A percentile compares a stretch with the other conserved stretches of the same genome.
These are phyloP conservation scores for Pittosporum tobira DNA, from an alignment of 129 eudicot species.

Conservation along the genomic window DNA sequence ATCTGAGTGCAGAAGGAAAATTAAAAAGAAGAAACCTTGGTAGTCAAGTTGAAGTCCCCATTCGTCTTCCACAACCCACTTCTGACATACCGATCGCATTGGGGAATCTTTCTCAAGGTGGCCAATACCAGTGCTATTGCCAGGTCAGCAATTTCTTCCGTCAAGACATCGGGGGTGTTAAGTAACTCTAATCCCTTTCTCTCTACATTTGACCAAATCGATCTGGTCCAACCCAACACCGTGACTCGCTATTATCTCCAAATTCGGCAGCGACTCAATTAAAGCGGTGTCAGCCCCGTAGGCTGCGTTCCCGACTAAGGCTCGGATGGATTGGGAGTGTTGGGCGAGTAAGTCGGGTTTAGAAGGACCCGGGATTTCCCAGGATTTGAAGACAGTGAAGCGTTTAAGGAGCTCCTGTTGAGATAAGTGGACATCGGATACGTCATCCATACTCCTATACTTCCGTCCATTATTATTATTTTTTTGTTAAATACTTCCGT, in stretches of 20 bases:
- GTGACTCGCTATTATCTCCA: constrained; percentile 70
- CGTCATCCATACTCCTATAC: constrained; percentile 49
- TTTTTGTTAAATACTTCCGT: no score
- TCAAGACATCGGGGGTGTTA: constrained; percentile 79
- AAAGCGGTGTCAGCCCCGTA: constrained; percentile 58
- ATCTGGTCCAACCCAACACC: constrained; percentile 80
- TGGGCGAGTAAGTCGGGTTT: constrained; percentile 23
- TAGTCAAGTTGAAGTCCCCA: constrained; percentile 41
- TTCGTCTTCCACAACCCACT: constrained; percentile 47
- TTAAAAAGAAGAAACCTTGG: constrained; percentile 30
- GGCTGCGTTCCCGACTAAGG: constrained; percentile 62
- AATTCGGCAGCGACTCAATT: constrained; percentile 61
- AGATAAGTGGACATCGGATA: constrained; percentile 55
- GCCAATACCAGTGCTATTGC: constrained; percentile 53
- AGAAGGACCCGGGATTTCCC: constrained; percentile 29
- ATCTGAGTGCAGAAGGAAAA: not conserved
- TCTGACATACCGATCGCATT: constrained; percentile 43
- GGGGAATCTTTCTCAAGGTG: constrained; percentile 56
- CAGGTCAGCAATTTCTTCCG: constrained; percentile 87
- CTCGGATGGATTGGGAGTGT: constrained; percentile 48
- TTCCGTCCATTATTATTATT: no score
- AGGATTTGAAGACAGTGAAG: constrained; percentile 50
- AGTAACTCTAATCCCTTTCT: constrained; percentile 65
- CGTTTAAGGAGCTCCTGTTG: constrained; percentile 53
- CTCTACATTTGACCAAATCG: constrained; percentile 63